Base-by-base conservation (phyloP, 2,329 filamentous ascomycete genomes). In the Fusarium floridanum region DNA sequence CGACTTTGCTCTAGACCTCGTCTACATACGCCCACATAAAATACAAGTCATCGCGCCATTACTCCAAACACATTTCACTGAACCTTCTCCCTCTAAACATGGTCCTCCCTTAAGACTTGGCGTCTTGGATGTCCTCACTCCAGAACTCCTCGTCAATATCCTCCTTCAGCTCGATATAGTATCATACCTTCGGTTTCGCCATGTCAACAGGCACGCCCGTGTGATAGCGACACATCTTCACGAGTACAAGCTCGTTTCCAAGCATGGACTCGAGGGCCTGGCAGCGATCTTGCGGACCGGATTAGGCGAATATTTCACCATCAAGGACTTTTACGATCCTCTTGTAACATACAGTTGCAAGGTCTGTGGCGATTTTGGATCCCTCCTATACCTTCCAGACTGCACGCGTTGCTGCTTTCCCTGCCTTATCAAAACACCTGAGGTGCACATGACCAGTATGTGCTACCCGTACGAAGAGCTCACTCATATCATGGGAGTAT, bases 361-460 rank as follows among this genome's bases (percentile, higher is more conserved):
- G 0, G 2, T 68, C 5, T 75, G 73, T 7, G 64, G 41, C 4
- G 32, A 4, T 2, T 75, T 71, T 3, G 73, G 72, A 0, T 48
- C 59, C 0, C 56, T 73, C 2, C 1, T 75, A 0, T 75, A 68
- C 14, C 70, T 75, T 1, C 24, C 39, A 0, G 71, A 59, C 0
- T 55, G 20, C 2, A 65, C 62, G 0, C 69, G 73, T 4, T 75
- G 73, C 29, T 76, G 73, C 8, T 71, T 61, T 29, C 2, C 27
- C 1, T 75, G 72, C 22, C 55, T 75, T 2, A 6, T 6, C 0
- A 27, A 1, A 0, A n/a, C 53, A 11, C 36, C 72, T 0, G 34
- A 64, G 5, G 17, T 61, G 10, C 56, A 14, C 1, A 34, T 34
- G 32, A 34, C 32, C 32, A 2, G 32, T 34, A 24, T 24, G 22